These are phyloP conservation scores for Lentinula raphanica DNA, from an alignment of 768 basidiomycete species.

Conservation along the genomic window DNA sequence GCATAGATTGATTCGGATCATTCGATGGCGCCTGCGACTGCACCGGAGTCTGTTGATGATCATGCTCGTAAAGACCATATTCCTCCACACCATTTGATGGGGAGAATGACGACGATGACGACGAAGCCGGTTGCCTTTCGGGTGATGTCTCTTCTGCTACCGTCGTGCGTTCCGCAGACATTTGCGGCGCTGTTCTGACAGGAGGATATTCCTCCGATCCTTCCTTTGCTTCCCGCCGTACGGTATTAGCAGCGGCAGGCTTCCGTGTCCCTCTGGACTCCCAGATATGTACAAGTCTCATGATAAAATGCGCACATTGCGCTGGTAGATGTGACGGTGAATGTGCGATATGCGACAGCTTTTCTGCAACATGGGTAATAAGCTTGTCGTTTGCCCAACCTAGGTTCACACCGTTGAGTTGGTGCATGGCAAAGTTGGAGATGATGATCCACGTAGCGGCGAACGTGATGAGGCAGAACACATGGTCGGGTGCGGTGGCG, in stretches of 20 bases:
- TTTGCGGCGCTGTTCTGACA: neutral
- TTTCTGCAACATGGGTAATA: constrained; percentile 29
- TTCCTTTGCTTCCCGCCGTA: neutral
- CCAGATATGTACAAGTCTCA: constrained; percentile 24
- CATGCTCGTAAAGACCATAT: neutral
- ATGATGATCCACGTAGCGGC: constrained; percentile 39
- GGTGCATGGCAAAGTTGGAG: constrained; percentile 35
- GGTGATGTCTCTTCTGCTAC: neutral
- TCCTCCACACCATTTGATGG: neutral
- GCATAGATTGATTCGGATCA: neutral
- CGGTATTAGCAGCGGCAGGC: neutral
- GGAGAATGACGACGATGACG: neutral
- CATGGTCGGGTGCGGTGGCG: constrained; percentile 34
- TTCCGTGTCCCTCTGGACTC: constrained; percentile 14
- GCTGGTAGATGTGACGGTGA: constrained; percentile 35
- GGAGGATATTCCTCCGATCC: neutral
- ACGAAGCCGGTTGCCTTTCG: no score
- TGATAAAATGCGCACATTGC: constrained; percentile 37
- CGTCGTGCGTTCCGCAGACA: constrained; percentile 5
- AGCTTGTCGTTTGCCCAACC: constrained; percentile 34
- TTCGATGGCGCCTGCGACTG: neutral
- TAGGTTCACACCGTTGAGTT: constrained; percentile 27
- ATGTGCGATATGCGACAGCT: constrained; percentile 27
- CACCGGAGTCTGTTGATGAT: neutral
- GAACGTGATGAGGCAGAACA: constrained; percentile 38